Conservation (phyloP, 2,329 filamentous ascomycete genomes). For the Tolypocladium ophioglossoides region DNA sequence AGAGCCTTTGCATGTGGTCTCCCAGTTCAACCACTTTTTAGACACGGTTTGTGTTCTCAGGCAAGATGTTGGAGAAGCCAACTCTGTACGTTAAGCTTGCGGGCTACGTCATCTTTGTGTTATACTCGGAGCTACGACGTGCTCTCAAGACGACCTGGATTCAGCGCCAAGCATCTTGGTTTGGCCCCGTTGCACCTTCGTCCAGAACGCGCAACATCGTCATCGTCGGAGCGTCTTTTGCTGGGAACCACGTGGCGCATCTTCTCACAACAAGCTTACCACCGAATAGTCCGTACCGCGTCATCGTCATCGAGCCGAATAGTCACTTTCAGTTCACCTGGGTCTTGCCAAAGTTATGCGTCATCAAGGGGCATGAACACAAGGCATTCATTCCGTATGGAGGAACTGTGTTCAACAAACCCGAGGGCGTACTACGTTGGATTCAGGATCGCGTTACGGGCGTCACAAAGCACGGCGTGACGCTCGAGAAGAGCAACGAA, state of each 20-base stretch:
- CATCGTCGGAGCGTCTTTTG: neutral
- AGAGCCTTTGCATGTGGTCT: neutral
- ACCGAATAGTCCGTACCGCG: slow-evolving; percentile 32
- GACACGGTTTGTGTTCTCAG: neutral
- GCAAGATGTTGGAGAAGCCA: neutral
- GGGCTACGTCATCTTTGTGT: neutral
- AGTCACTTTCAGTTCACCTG: slow-evolving; percentile 52
- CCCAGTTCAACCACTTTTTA: neutral
- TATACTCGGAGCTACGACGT: neutral
- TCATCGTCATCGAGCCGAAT: slow-evolving; percentile 48
- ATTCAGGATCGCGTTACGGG: slow-evolving; percentile 29
- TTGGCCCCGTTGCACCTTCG: neutral
- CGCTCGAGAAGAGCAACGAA: slow-evolving; percentile 26
- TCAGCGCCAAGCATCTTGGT: neutral
- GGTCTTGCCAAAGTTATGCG: slow-evolving; percentile 47
- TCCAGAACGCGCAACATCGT: neutral
- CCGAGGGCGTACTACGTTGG: slow-evolving; percentile 20
- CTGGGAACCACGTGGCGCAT: neutral
- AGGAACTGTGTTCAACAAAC: neutral
- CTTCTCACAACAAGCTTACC: slow-evolving; percentile 25
- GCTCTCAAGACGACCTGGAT: neutral
- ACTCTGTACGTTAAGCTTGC: neutral
- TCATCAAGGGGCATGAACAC: slow-evolving; percentile 41
- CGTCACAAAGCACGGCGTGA: slow-evolving; percentile 31
- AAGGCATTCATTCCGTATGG: slow-evolving; percentile 50